phyloP scores from a whole-genome alignment of 169 alveolate species.

The Plasmodium knowlesi region DNA sequence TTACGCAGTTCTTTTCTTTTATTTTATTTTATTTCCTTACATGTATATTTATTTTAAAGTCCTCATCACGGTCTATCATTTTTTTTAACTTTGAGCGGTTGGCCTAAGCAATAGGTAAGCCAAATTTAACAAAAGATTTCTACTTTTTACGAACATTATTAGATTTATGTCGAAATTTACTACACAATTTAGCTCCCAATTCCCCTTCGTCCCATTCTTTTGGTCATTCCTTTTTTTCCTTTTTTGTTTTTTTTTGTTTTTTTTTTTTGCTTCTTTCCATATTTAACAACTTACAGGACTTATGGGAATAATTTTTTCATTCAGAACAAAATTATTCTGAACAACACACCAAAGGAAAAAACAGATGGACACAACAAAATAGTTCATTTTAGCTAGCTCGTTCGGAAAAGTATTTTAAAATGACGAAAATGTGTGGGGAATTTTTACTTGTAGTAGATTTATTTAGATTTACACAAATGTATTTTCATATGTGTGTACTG shows the following conservation, averaged over 20 bases:
- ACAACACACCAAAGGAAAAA: slow-evolving; percentile 42
- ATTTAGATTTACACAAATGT: not conserved
- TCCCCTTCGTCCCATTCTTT: not conserved
- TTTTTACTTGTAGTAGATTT: not conserved
- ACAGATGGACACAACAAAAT: slow-evolving; percentile 29
- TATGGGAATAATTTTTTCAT: slow-evolving; percentile 72
- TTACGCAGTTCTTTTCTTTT: not conserved
- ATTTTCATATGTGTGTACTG: not conserved
- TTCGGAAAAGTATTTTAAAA: not conserved
- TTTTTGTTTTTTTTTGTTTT: not conserved
- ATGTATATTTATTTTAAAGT: slow-evolving; percentile 70
- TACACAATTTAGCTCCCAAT: not conserved
- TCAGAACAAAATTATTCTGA: slow-evolving; percentile 55
- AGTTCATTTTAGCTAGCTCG: slow-evolving; percentile 31
- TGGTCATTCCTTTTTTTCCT: not conserved
- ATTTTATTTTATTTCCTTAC: slow-evolving; percentile 16
- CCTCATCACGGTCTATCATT: slow-evolving; percentile 68
- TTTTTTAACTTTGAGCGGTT: slow-evolving; percentile 69
- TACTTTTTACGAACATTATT: not conserved
- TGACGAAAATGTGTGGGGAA: not conserved
- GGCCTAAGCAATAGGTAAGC: slow-evolving; percentile 17
- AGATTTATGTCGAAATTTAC: not conserved
- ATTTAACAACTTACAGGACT: slow-evolving; percentile 60
- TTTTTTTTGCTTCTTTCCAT: not conserved
- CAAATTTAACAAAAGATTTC: slow-evolving; percentile 6